Conservation (phyloP, 169 alveolate genomes). For the Eimeria maxima region DNA sequence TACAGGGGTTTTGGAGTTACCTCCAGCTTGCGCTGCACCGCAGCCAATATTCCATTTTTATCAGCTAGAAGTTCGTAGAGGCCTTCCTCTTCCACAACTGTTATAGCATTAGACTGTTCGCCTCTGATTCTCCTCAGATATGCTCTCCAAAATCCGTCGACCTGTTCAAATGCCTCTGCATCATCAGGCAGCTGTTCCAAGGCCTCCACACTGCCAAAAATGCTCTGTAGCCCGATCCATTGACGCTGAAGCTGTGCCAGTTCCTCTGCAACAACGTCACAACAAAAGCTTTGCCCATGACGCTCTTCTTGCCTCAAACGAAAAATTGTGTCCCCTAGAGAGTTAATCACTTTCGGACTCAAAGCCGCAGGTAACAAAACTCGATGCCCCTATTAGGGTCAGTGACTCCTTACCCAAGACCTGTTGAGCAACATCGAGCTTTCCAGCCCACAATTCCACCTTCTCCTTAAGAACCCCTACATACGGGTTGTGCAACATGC, state of each 20-base stretch:
- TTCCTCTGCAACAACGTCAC: conserved; percentile 39
- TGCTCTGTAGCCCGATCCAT: conserved; percentile 74
- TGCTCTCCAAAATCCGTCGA: conserved; percentile 72
- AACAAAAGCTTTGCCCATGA: background rate
- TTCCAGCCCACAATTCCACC: conserved; percentile 93
- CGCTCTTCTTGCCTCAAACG: no score
- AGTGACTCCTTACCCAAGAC: conserved; percentile 13
- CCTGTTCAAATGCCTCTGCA: conserved; percentile 55
- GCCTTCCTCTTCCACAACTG: conserved; percentile 73
- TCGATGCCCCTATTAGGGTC: background rate
- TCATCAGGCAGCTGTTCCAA: conserved; percentile 68
- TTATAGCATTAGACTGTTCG: conserved; percentile 27
- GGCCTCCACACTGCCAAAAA: conserved; percentile 49
- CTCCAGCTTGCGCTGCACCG: conserved; percentile 69
- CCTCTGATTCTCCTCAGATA: conserved; percentile 64
- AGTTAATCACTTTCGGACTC: background rate
- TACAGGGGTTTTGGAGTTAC: conserved; percentile 23
- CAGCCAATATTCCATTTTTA: conserved; percentile 42
- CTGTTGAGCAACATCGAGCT: conserved; percentile 93
- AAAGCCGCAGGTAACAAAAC: background rate
- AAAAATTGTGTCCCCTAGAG: background rate
- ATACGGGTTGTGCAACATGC: conserved; percentile 95
- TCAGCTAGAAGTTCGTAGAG: conserved; percentile 52
- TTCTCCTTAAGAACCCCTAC: conserved; percentile 94
- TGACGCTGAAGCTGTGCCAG: conserved; percentile 71